phyloP scores from a whole-genome alignment of 2,329 filamentous ascomycete species.

The Balansia obtecta region DNA sequence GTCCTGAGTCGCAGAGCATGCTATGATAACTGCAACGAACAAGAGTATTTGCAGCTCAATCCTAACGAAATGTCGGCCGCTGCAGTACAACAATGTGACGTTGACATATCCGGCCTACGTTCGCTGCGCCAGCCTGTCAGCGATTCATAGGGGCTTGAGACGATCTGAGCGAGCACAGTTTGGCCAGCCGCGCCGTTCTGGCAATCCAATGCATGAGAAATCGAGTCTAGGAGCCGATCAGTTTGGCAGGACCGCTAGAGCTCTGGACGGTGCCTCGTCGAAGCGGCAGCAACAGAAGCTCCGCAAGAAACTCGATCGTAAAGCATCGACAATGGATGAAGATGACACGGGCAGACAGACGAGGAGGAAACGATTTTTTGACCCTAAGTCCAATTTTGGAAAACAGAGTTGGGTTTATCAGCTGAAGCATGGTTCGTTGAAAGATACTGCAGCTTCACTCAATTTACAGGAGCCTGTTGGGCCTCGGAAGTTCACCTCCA shows the following conservation, averaged over 20 bases:
- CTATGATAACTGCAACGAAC: slow-evolving; percentile 17
- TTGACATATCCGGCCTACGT: slow-evolving; percentile 1
- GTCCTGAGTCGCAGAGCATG: slow-evolving; percentile 9
- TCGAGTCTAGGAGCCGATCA: slow-evolving; percentile 4
- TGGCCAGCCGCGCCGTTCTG: slow-evolving; percentile 11
- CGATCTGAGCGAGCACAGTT: slow-evolving; percentile 26
- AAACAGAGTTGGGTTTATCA: slow-evolving; percentile 44
- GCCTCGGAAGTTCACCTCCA: slow-evolving; percentile 1
- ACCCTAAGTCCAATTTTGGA: slow-evolving; percentile 36
- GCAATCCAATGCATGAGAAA: slow-evolving; percentile 7
- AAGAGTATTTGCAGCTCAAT: slow-evolving; percentile 12
- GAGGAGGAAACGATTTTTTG: slow-evolving; percentile 38
- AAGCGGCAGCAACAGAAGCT: slow-evolving; percentile 28
- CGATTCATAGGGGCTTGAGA: slow-evolving; percentile 56
- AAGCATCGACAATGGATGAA: slow-evolving; percentile 20
- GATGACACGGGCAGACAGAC: slow-evolving; percentile 26
- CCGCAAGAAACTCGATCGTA: slow-evolving; percentile 39
- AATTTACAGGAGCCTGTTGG: slow-evolving; percentile 15
- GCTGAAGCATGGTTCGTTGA: slow-evolving; percentile 32
- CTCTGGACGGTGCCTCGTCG: slow-evolving; percentile 17
- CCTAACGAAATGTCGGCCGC: slow-evolving; percentile 7
- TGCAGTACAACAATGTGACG: background rate
- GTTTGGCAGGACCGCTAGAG: slow-evolving; percentile 12
- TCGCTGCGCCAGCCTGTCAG: slow-evolving; percentile 38
- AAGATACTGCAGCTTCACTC: slow-evolving; percentile 15